These are phyloP conservation scores for Rhizopus delemar DNA, from an alignment of 371 early-diverging fungal species.

Conservation along the genomic window DNA sequence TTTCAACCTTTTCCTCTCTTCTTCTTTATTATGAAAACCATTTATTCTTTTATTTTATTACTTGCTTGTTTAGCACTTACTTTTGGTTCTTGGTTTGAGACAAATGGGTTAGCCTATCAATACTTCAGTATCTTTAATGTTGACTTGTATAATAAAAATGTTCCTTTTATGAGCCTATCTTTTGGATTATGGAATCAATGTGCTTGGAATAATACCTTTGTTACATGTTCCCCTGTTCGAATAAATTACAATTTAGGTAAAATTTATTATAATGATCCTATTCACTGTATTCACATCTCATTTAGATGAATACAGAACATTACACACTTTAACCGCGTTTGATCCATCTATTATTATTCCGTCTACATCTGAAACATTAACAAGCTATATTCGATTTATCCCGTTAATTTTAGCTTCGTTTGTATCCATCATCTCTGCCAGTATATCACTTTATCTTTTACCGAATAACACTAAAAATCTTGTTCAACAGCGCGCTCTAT, in stretches of 20 bases:
- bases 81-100: constrained; percentile 4
- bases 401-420: constrained; percentile 16
- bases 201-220: neutral
- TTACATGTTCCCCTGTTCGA: constrained; percentile 10
- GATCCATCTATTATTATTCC: neutral
- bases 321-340: neutral
- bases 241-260: constrained; percentile 22
- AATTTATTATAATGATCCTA: neutral
- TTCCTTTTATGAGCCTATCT: neutral
- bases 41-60: constrained; percentile 4
- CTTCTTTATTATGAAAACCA: neutral
- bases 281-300: neutral
- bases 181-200: constrained; percentile 25
- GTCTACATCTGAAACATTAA: neutral
- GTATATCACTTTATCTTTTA: constrained; percentile 10
- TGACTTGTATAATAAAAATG: neutral
- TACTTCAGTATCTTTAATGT: neutral
- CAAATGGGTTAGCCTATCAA: neutral
- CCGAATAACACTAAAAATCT: constrained; percentile 14
- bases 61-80: constrained; percentile 2
- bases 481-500: constrained; percentile 13
- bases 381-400: constrained; percentile 12
- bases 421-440: constrained; percentile 8
- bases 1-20: constrained; percentile 4
- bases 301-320: neutral